Evolutionary conservation across 1,284 basidiomycete species (phyloP).

Genomic region (Cryptococcus hybrid): DNA sequence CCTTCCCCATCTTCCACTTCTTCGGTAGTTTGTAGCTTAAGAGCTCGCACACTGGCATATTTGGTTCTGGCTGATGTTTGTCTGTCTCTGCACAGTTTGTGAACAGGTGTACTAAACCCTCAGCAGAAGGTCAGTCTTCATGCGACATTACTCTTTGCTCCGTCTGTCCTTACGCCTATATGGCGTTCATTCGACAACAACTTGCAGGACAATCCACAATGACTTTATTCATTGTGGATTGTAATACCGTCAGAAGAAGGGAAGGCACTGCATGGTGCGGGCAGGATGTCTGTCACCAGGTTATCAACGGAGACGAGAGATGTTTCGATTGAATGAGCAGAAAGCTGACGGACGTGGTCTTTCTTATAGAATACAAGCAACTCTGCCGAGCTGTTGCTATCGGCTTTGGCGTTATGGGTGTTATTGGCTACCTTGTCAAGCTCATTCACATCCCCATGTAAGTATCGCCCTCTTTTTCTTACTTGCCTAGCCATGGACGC

Average conservation of each 20-base stretch:
- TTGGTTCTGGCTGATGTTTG: no score
- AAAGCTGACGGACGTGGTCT: no score
- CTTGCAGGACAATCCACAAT: no score
- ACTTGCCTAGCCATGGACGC: not conserved
- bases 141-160: not conserved
- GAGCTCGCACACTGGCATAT: not conserved
- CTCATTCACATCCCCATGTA: constrained; percentile 95
- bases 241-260: no score
- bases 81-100: constrained; percentile 66
- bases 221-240: no score
- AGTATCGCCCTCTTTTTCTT: constrained; percentile 46
- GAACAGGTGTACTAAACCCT: constrained; percentile 96
- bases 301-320: no score
- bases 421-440: constrained; percentile 94
- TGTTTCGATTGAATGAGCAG: no score
- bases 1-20: not conserved
- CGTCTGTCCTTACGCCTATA: not conserved
- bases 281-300: no score
- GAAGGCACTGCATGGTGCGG: no score
- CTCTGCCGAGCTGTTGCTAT: constrained; percentile 92
- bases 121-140: constrained; percentile 72
- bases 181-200: no score
- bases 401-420: constrained; percentile 96
- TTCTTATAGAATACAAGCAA: constrained; percentile 72
- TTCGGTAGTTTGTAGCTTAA: not conserved